phyloP scores from a whole-genome alignment of 108 stramenopile genomes.

The Conticribra weissflogii region DNA sequence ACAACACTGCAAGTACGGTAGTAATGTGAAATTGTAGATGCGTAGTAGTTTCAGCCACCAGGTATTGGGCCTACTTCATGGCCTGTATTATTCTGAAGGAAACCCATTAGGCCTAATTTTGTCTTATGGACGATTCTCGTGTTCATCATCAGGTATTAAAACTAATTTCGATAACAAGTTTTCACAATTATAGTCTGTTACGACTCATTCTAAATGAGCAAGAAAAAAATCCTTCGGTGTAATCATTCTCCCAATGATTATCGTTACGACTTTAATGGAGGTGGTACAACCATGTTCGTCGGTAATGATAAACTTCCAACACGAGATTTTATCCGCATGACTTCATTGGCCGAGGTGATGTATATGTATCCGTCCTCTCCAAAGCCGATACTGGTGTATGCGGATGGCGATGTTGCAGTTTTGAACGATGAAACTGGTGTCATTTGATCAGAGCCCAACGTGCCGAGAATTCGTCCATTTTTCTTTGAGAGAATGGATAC shows the following conservation, averaged over 20 bases:
- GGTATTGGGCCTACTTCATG: too few relatives aligned
- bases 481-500: constrained; percentile 23
- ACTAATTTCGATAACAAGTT: too few relatives aligned
- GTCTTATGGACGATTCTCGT: too few relatives aligned
- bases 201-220: too few relatives aligned
- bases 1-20: too few relatives aligned
- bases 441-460: constrained; percentile 25
- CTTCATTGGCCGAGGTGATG: constrained; percentile 45
- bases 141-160: neutral
- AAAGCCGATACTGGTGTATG: constrained; percentile 47
- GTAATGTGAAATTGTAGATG: too few relatives aligned
- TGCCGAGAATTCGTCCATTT: constrained; percentile 27
- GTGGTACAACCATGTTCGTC: constrained; percentile 46
- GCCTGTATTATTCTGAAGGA: too few relatives aligned
- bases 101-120: too few relatives aligned
- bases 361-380: constrained; percentile 77
- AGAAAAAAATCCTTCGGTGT: neutral
- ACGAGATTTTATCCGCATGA: constrained; percentile 55
- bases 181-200: too few relatives aligned
- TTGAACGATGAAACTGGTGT: too few relatives aligned
- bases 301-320: constrained; percentile 45
- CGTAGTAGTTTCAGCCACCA: too few relatives aligned
- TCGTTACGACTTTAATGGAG: constrained; percentile 9
- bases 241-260: constrained; percentile 9
- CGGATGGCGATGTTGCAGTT: constrained; percentile 2